phyloP scores from a whole-genome alignment of 257 asterid genomes.

The Solanum ahanhuiri region DNA sequence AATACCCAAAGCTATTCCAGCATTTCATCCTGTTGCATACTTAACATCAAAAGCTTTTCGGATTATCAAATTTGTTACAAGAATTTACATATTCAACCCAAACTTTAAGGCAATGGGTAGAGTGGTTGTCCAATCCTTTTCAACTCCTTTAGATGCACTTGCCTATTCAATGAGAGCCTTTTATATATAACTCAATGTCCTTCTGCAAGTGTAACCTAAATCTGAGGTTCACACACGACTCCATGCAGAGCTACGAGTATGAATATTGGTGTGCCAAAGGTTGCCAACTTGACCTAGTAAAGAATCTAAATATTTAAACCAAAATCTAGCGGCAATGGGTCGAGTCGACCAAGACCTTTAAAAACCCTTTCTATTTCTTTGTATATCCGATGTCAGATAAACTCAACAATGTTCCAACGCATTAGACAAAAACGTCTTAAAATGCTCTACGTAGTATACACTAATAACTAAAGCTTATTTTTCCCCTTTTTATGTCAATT shows the following conservation, averaged over 20 bases:
- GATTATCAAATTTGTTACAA: not conserved
- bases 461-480: not conserved
- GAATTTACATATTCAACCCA: not conserved
- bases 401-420: not conserved
- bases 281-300: not conserved
- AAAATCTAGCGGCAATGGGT: not conserved
- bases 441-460: not conserved
- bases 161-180: not conserved
- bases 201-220: not conserved
- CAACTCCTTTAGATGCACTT: not conserved
- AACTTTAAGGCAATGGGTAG: not conserved
- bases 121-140: not conserved
- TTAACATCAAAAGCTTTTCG: not conserved
- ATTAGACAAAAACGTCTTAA: not conserved
- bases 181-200: not conserved
- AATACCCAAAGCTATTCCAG: not conserved
- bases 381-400: not conserved
- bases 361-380: not conserved
- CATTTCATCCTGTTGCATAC: not conserved
- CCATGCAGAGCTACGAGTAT: not conserved
- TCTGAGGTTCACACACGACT: not conserved
- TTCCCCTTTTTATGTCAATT: not conserved
- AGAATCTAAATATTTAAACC: not conserved
- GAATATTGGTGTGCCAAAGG: not conserved
- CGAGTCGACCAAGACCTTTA: not conserved